phyloP scores from a whole-genome alignment of 176 grass and related monocot genomes.

The Pontederia crassipes region DNA sequence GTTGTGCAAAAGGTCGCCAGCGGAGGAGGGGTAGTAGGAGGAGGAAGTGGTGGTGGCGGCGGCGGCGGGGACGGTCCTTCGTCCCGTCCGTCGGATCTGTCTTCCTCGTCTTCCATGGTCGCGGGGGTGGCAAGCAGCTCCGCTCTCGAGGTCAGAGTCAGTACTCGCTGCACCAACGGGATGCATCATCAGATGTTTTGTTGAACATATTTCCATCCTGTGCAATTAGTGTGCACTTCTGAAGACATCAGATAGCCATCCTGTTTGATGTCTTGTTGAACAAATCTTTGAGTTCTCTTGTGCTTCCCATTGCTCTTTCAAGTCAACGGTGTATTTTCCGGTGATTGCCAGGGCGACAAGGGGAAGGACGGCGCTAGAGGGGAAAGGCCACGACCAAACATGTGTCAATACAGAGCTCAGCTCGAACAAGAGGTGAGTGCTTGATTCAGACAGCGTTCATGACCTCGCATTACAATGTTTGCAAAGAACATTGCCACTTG shows the following conservation, averaged over 20 bases:
- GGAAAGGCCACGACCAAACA: conserved; percentile 25
- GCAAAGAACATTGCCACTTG: neutral
- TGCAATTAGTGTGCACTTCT: too few relatives aligned
- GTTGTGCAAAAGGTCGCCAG: conserved; percentile 34
- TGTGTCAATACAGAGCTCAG: conserved; percentile 48
- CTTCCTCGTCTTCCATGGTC: conserved; percentile 24
- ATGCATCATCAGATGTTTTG: too few relatives aligned
- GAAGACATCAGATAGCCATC: too few relatives aligned
- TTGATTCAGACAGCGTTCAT: neutral
- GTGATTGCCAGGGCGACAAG: conserved; percentile 52
- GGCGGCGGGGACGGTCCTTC: neutral
- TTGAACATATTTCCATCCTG: too few relatives aligned
- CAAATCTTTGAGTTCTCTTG: neutral
- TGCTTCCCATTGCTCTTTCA: neutral
- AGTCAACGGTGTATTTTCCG: conserved; percentile 4
- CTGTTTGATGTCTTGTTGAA: too few relatives aligned
- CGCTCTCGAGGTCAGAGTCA: conserved; percentile 16
- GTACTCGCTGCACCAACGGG: neutral
- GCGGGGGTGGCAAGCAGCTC: conserved; percentile 9
- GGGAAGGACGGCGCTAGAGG: conserved; percentile 31
- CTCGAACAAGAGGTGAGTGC: conserved; percentile 69
- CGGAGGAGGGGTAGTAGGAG: conserved; percentile 18
- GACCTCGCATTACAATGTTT: neutral
- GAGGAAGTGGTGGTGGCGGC: neutral
- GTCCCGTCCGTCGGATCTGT: conserved; percentile 5